Evolutionary conservation across 768 basidiomycete species (phyloP).

Genomic region (Mycena belliarum): DNA sequence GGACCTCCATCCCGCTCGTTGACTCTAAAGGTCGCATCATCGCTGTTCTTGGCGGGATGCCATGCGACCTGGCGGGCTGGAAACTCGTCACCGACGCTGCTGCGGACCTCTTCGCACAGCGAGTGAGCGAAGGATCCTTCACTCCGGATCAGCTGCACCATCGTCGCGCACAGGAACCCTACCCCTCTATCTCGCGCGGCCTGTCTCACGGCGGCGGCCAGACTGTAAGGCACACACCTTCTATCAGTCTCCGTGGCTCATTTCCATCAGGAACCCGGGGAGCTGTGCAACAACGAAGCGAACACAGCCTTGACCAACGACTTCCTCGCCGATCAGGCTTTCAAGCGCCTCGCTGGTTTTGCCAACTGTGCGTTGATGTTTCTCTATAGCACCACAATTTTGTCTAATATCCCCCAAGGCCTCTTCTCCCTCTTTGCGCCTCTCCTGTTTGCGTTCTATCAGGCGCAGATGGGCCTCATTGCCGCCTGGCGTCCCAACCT

Average conservation of each 20-base stretch:
- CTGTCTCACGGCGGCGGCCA: not conserved
- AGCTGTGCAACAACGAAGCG: not conserved
- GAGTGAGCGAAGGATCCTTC: not conserved
- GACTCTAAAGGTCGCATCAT: not conserved
- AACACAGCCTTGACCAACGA: not conserved
- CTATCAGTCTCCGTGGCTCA: no score
- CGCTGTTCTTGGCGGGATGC: slow-evolving; percentile 3
- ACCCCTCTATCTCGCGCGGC: not conserved
- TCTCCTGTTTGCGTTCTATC: not conserved
- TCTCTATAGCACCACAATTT: no score
- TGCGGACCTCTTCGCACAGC: not conserved
- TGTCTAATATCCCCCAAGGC: no score
- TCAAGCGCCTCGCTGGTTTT: not conserved
- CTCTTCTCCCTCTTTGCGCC: not conserved
- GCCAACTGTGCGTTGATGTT: no score
- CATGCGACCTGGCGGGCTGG: not conserved
- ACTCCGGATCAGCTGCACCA: not conserved
- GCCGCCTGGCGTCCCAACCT: not conserved
- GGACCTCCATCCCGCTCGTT: slow-evolving; percentile 6
- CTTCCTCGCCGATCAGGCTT: not conserved
- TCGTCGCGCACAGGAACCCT: not conserved
- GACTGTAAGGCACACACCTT: no score
- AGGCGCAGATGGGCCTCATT: not conserved
- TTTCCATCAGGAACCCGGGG: not conserved
- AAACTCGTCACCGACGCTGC: not conserved